Percentiles rank a stretch among this genome's conserved stretches.
phyloP scores from a whole-genome alignment of 106 monocot genomes.

The Allium cepa region DNA sequence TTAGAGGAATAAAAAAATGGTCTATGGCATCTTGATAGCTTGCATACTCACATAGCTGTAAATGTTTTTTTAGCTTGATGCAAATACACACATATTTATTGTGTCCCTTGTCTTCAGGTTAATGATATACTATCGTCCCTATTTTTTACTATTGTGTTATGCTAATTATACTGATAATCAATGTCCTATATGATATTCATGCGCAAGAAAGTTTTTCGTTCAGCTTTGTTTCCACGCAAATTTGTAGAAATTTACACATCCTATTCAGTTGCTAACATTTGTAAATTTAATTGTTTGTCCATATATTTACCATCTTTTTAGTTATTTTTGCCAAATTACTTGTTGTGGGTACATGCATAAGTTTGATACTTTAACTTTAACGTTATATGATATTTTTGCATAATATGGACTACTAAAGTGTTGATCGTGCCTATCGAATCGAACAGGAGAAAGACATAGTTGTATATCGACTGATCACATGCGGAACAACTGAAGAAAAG shows the following conservation, averaged over 20 bases:
- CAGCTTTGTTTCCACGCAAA: too few relatives aligned
- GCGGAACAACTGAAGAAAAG: constrained; percentile 95
- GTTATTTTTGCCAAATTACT: too few relatives aligned
- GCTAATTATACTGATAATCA: background rate
- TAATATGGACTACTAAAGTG: constrained; percentile 95
- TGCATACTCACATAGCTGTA: background rate
- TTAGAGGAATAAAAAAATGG: constrained; percentile 7
- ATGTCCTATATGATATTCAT: too few relatives aligned
- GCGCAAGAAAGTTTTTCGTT: too few relatives aligned
- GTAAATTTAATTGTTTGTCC: too few relatives aligned
- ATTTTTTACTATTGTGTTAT: background rate
- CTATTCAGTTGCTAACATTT: too few relatives aligned
- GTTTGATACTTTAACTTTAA: too few relatives aligned
- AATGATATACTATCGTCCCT: background rate
- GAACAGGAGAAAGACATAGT: constrained; percentile 85
- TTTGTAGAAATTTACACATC: too few relatives aligned
- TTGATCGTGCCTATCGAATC: constrained; percentile 96
- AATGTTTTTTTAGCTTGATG: background rate
- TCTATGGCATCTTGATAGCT: background rate
- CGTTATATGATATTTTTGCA: background rate
- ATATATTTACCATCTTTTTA: too few relatives aligned
- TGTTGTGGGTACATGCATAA: too few relatives aligned
- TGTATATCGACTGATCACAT: constrained; percentile 95
- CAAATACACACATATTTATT: too few relatives aligned
- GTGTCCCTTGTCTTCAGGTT: background rate